phyloP scores from a whole-genome alignment of 805 yeast genomes.

The Zygotorulaspora florentina region DNA sequence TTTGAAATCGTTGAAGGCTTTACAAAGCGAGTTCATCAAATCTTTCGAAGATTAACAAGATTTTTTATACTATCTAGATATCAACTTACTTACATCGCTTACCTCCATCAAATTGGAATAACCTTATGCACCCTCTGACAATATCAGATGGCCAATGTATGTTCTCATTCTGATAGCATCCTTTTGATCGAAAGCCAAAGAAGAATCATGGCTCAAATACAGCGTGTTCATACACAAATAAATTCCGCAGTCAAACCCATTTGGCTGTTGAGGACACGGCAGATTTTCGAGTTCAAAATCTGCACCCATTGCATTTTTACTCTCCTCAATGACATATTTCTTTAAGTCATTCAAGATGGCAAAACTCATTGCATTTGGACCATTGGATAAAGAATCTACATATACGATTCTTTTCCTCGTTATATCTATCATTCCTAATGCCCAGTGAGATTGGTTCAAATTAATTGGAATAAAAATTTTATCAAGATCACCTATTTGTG shows the following conservation, averaged over 20 bases:
- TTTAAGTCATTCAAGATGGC: slow-evolving; percentile 45
- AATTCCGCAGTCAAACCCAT: slow-evolving; percentile 95
- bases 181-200: slow-evolving; percentile 52
- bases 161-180: slow-evolving; percentile 69
- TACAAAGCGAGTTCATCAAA: slow-evolving; percentile 29
- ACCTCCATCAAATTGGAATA: not conserved
- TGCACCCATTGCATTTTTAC: slow-evolving; percentile 40
- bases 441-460: slow-evolving; percentile 84
- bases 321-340: slow-evolving; percentile 65
- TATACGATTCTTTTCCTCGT: slow-evolving; percentile 54
- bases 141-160: slow-evolving; percentile 34
- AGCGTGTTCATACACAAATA: slow-evolving; percentile 78
- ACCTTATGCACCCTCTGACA: slow-evolving; percentile 9
- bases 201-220: slow-evolving; percentile 49
- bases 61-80: not conserved
- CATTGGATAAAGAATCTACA: slow-evolving; percentile 65
- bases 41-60: slow-evolving; percentile 4
- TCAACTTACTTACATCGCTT: not conserved
- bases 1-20: slow-evolving; percentile 15
- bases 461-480: slow-evolving; percentile 83
- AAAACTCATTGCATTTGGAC: slow-evolving; percentile 34
- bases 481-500: slow-evolving; percentile 59
- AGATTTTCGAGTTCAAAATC: slow-evolving; percentile 34
- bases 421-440: slow-evolving; percentile 73
- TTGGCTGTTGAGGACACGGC: slow-evolving; percentile 77